Evolutionary conservation across 345 rosid species (phyloP).

Genomic region (Turnera subulata): DNA sequence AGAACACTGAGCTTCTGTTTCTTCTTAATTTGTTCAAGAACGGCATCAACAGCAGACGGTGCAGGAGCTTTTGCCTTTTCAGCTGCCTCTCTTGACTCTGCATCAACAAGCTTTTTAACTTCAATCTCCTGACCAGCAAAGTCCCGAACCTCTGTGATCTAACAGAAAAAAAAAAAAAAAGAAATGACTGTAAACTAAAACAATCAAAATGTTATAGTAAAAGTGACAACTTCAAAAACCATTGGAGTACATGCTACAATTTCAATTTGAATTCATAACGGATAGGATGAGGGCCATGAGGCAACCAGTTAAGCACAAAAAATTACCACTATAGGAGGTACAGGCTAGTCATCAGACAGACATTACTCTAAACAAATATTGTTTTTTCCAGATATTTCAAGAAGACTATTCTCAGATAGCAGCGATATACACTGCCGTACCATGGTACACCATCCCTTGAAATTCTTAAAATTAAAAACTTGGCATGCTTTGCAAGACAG

Average conservation of each 20-base stretch:
- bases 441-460: no score
- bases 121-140: conserved; percentile 85
- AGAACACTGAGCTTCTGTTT: conserved; percentile 87
- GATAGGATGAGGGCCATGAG: no score
- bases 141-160: conserved; percentile 79
- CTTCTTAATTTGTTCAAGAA: conserved; percentile 88
- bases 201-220: no score
- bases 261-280: no score
- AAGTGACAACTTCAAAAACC: neutral
- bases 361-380: no score
- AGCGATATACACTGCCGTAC: no score
- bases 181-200: neutral
- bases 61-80: conserved; percentile 50
- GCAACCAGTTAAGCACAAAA: no score
- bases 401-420: no score
- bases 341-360: no score
- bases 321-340: no score
- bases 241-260: neutral
- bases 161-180: conserved; percentile 17
- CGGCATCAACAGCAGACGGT: conserved; percentile 76
- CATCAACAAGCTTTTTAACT: conserved; percentile 60
- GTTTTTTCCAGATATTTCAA: no score
- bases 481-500: neutral
- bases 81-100: conserved; percentile 78
- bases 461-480: no score